phyloP scores from a whole-genome alignment of 2,329 filamentous ascomycete species.

The Colletotrichum simmondsii region DNA sequence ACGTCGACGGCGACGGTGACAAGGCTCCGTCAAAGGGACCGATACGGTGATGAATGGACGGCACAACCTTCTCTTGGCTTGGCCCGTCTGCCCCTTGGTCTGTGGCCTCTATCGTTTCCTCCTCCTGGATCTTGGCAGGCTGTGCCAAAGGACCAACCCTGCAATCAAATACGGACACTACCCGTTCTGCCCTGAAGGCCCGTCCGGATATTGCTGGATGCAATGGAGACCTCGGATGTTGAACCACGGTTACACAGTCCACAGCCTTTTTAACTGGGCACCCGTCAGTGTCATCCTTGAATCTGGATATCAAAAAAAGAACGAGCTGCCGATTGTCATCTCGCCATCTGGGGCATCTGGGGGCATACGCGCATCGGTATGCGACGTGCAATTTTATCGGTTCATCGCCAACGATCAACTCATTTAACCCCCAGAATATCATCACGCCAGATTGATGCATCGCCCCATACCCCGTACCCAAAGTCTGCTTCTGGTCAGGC shows the following conservation, averaged over 20 bases:
- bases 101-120: slow-evolving; percentile 11
- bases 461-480: background rate
- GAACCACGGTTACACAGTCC: background rate
- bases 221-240: slow-evolving; percentile 10
- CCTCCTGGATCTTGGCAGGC: slow-evolving; percentile 25
- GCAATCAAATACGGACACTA: slow-evolving; percentile 19
- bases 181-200: slow-evolving; percentile 7
- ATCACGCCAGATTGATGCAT: slow-evolving; percentile 8
- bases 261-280: background rate
- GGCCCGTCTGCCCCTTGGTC: slow-evolving; percentile 20
- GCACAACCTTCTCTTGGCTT: slow-evolving; percentile 22
- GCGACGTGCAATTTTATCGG: slow-evolving; percentile 15
- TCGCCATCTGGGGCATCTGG: slow-evolving; percentile 16
- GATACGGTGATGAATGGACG: background rate
- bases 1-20: no score
- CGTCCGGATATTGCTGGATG: background rate
- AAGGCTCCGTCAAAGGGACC: background rate
- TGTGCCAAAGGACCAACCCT: slow-evolving; percentile 23
- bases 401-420: background rate
- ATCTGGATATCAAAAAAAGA: background rate
- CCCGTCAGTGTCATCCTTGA: slow-evolving; percentile 7
- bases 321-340: slow-evolving; percentile 26
- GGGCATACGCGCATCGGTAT: slow-evolving; percentile 13
- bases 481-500: slow-evolving; percentile 16
- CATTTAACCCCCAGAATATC: background rate